Percentiles rank a stretch among this genome's conserved stretches.
These are phyloP conservation scores for Alternaria angustiovoidea DNA, from an alignment of 2,329 filamentous ascomycete genomes.

Conservation along the genomic window DNA sequence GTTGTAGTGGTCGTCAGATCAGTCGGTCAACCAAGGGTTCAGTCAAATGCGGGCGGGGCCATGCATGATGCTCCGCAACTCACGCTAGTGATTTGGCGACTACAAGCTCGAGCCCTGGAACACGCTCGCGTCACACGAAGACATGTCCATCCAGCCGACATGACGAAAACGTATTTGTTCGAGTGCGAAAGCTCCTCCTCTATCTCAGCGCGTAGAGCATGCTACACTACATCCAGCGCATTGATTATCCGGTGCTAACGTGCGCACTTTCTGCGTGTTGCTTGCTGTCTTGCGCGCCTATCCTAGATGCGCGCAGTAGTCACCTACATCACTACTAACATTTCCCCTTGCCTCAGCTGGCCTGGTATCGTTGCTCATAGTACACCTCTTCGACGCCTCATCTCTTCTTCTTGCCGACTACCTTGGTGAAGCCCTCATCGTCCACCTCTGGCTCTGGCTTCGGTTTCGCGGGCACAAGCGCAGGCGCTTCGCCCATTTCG, in stretches of 20 bases:
- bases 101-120: conserved; percentile 15
- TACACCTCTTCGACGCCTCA: conserved; percentile 21
- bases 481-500: conserved; percentile 50
- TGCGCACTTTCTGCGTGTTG: neutral
- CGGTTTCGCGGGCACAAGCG: conserved; percentile 44
- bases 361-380: neutral
- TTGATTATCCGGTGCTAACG: neutral
- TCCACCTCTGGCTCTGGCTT: conserved; percentile 51
- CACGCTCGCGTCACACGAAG: conserved; percentile 14
- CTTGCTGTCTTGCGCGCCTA: neutral
- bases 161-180: neutral
- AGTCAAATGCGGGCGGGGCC: conserved; percentile 12
- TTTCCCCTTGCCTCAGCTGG: neutral
- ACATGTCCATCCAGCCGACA: neutral
- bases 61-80: conserved; percentile 26
- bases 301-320: neutral
- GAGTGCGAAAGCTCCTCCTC: neutral
- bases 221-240: neutral
- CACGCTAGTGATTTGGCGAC: conserved; percentile 20
- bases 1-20: conserved; percentile 12
- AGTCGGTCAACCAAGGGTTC: conserved; percentile 20
- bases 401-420: conserved; percentile 51
- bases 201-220: neutral
- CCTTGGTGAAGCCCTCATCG: conserved; percentile 54
- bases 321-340: neutral